Evolutionary conservation across 2,329 filamentous ascomycete genomes (phyloP), one percentile per base, ranked within the genome.

Genomic region (Aureobasidium zeae): DNA sequence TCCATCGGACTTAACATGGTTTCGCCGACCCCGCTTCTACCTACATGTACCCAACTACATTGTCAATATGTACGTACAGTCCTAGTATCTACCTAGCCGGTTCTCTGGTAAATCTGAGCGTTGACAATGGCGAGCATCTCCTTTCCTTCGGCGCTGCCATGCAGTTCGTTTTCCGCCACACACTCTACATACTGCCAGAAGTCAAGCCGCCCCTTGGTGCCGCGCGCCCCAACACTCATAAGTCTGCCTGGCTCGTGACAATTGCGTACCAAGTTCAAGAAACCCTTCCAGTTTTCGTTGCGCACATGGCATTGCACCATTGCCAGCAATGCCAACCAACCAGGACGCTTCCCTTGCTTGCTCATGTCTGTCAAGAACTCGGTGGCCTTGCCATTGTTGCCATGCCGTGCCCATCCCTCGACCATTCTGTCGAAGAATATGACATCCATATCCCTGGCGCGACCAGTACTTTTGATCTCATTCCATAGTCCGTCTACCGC

Each of bases 401-500:
- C 57, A 30, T 55, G 45, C 10, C 61, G 51, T 6, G 80, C 74
- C 57, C 81, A 85, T 1, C 80, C 81, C 55, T 77, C 74, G 50
- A 87, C 73, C 48, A 82, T 68, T 42, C 79, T 72, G 59, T 85
- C 81, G 71, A 79, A 86, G 52, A 87, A 77, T 17, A 74, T 62
- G 47, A 70, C 67, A 55, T 83, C 74, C 12, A 61, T 45, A 2
- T 34, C 12, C n/a, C n/a, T n/a, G 11, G 47, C 48, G 8, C 45
- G 26, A 21, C 52, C 48, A 16, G 67, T 63, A 15, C 53, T 54
- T 19, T 61, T 55, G 32, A 73, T 67, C 4, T 67, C 60, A 8
- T 53, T 48, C 51, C 86, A 75, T 3, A 88, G 65, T 0, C 60
- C 57, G 26, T 76, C 71, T n/a, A 85, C 71, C 11, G 74, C 73